Base-by-base conservation (phyloP, 2,329 filamentous ascomycete species). In the Periglandula ipomoeae region DNA sequence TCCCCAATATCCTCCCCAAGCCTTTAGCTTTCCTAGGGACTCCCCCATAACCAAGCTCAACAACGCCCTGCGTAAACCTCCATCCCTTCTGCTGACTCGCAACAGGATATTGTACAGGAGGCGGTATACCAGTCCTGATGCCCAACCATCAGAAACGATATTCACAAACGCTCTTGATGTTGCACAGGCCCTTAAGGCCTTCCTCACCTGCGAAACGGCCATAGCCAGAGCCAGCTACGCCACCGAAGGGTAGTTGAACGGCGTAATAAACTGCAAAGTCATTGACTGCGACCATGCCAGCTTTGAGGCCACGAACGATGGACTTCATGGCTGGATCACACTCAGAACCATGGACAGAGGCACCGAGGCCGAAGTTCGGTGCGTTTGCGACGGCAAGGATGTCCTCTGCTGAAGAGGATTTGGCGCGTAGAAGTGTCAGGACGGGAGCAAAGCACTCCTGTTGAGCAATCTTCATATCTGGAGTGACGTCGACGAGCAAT, bases 251-350 rank as follows among this genome's bases (percentile, higher is more conserved):
- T 35, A 98, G 70, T 67, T 95, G 89, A 7, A 95, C 90, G 46
- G 91, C 89, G 63, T 98, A 98, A 66, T 83, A 96, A 24, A 82
- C 85, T 19, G 84, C 93, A 61, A 98, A 98, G 70, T 98, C 93
- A 64, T 98, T 98, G 57, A 98, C 80, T 22, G 89, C 82, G 0
- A 97, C 87, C 86, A 95, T 96, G 40, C 93, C 93, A 0, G 86
- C 82, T 53, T 84, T 80, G 46, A 96, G 75, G 22, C 81, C 79
- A 19, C 68, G 68, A 1, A 91, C 81, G 24, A 94, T 80, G 15
- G 70, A 70, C 15, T 76, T 67, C 1, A 95, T 72, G 44, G 80
- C 75, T 2, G 73, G 71, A 49, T 79, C 75, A 24, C 69, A 65
- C 51, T 84, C 78, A 45, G 77, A 73, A 30, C 90, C 93, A 65